phyloP scores from a whole-genome alignment of 192 early-diverging fungal species.

The Coemansia sp. region DNA sequence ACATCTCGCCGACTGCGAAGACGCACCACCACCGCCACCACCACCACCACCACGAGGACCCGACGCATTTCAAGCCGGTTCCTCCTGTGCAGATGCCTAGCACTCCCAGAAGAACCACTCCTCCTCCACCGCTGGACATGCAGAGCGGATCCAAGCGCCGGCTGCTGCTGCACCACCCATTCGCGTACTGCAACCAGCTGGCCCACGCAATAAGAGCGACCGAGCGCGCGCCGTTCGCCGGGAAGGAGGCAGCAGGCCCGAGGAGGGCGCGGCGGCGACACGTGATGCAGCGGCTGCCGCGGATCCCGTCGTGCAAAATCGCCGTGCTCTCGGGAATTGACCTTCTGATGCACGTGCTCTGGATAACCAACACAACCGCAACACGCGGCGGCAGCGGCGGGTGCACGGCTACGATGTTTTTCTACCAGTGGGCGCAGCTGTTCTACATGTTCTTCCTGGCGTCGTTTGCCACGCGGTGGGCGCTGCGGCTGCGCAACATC shows the following conservation, averaged over 20 bases:
- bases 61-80: too few species aligned
- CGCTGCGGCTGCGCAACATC: constrained; percentile 40
- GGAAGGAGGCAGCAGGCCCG: constrained; percentile 11
- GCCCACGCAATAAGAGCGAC: not conserved
- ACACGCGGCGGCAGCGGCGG: not conserved
- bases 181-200: constrained; percentile 7
- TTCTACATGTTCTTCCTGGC: constrained; percentile 44
- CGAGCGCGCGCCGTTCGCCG: not conserved
- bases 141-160: not conserved
- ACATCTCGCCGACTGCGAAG: not conserved
- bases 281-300: constrained; percentile 7
- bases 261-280: too few species aligned
- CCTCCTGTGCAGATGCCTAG: too few species aligned
- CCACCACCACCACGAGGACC: not conserved
- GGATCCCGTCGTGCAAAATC: constrained; percentile 45
- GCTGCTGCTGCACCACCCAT: not conserved
- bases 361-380: constrained; percentile 39
- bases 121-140: too few species aligned
- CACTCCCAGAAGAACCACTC: too few species aligned
- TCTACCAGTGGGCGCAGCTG: constrained; percentile 39
- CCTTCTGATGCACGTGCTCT: constrained; percentile 31
- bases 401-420: constrained; percentile 40
- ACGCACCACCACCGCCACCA: not conserved
- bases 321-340: constrained; percentile 43
- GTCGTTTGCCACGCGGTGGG: constrained; percentile 33